Evolutionary conservation across 495 filamentous ascomycete genomes (phyloP).

Genomic region (Hyaloscypha variabilis): DNA sequence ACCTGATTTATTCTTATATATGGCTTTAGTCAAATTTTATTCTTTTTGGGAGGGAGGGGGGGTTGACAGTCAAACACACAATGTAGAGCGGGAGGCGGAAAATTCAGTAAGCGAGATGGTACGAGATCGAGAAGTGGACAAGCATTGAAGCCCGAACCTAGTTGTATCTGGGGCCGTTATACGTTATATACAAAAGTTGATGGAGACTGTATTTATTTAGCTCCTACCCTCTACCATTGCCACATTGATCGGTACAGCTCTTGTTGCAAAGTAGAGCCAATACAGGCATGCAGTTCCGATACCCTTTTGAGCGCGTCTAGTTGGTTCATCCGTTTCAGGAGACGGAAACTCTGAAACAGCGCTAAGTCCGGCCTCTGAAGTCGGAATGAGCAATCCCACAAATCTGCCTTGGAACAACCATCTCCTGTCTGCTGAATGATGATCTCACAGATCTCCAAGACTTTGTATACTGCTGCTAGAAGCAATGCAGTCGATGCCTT

Average conservation of each 20-base stretch:
- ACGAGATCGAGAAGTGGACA: no score
- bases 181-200: no score
- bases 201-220: no score
- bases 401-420: not conserved
- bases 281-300: constrained; percentile 11
- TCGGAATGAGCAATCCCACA: constrained; percentile 2
- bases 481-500: constrained; percentile 12
- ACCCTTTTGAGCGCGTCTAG: constrained; percentile 10
- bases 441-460: constrained; percentile 11
- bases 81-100: no score
- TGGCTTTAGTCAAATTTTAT: no score
- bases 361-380: not conserved
- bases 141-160: no score
- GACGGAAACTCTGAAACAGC: no score
- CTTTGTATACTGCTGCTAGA: constrained; percentile 12
- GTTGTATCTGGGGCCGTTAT: no score
- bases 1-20: no score
- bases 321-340: not conserved
- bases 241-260: constrained; percentile 9
- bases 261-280: constrained; percentile 9
- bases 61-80: no score
- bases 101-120: no score
- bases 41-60: no score
- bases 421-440: constrained; percentile 4
- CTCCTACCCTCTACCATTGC: constrained; percentile 8